A percentile compares a stretch with the other conserved stretches of the same genome.
These are phyloP conservation scores for Trichocomaceae sp. DNA, from an alignment of 2,329 filamentous ascomycete genomes.

Conservation along the genomic window DNA sequence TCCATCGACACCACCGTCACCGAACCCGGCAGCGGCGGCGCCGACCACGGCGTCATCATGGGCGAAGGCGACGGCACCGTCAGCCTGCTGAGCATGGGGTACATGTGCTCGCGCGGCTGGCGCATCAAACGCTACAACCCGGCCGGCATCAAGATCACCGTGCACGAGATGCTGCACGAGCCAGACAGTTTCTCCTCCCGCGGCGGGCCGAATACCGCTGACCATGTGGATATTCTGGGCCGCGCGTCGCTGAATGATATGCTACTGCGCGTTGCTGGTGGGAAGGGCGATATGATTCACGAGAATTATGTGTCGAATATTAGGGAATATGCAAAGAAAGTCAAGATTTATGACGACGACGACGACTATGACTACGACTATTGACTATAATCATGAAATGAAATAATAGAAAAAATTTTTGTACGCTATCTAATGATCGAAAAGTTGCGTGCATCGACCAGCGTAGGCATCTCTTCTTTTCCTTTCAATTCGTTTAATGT, in stretches of 20 bases:
- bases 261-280: constrained; percentile 77
- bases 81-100: constrained; percentile 81
- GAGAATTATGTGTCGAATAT: constrained; percentile 78
- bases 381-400: too few species aligned
- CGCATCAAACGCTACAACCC: constrained; percentile 90
- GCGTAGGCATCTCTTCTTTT: too few species aligned
- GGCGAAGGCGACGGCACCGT: constrained; percentile 96
- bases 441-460: too few species aligned
- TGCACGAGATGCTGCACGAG: constrained; percentile 94
- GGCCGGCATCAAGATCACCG: constrained; percentile 69
- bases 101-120: constrained; percentile 97
- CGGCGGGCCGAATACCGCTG: constrained; percentile 64
- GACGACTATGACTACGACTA: neutral
- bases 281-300: constrained; percentile 70
- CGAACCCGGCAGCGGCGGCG: constrained; percentile 27
- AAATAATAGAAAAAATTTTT: too few species aligned
- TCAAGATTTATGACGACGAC: constrained; percentile 68
- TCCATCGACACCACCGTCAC: constrained; percentile 49
- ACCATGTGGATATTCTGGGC: constrained; percentile 95
- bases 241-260: constrained; percentile 84
- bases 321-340: constrained; percentile 69
- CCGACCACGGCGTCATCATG: constrained; percentile 87
- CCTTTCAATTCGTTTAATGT: neutral
- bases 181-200: constrained; percentile 86
- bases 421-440: neutral